Base-by-base conservation (phyloP, 495 filamentous ascomycete genomes). In the Xylaria flabelliformis region DNA sequence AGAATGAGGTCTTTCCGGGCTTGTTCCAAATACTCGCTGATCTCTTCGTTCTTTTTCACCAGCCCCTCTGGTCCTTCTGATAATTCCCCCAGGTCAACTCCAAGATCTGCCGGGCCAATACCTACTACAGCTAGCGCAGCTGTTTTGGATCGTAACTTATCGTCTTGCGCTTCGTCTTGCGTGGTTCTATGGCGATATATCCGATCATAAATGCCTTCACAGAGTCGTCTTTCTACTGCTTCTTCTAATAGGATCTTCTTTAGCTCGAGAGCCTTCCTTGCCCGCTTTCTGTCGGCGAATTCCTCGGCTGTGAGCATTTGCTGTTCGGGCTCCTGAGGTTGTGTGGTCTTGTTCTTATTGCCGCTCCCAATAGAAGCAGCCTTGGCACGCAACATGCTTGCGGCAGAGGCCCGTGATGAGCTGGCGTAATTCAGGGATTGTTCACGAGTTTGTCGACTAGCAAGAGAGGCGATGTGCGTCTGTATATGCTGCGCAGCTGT, bases 231-330 rank as follows among this genome's bases (percentile, higher is more conserved):
- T 76, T 99, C 96, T 5, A 98, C 91, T 3, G 95, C 95, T 80
- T 99, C 96, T 82, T 99, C 95, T 51, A 98, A 81, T 50, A 91
- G 88, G 8, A 87, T 76, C 50, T 88, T 85, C 83, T 96, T 97
- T 21, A 90, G 84, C 67, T 96, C 94, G 59, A 98, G 82, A 19
- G 90, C 83, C 73, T 90, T 91, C 67, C 94, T 86, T 36, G 93
- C 93, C 73, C 89, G 91, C 77, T 93, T 92, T 73, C 91, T 90
- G 70, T 94, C 88, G 0, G 90, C 88, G 29, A 97, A 91, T 78
- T 98, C 96, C 5, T 91, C 89, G 2, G 92, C 87, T 2, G 97
- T 98, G 74, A 99, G 84, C 94, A 99, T 96, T 82, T 97, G 95
- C 76, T 93, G 92, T 72, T 94, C 91, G 19, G 83, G 74, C 58